phyloP scores from a whole-genome alignment of 176 grass and related monocot species.

The Triticum turgidum region DNA sequence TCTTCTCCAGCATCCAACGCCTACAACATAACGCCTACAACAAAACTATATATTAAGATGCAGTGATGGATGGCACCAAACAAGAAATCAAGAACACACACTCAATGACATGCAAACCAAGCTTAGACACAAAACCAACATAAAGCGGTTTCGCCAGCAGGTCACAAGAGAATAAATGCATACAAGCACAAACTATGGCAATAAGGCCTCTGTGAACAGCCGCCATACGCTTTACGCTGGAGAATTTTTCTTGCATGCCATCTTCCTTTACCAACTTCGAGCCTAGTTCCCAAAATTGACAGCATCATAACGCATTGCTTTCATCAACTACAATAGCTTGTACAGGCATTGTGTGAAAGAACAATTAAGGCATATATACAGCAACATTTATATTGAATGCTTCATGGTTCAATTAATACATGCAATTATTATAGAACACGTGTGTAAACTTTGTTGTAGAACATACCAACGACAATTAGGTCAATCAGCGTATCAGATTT shows the following conservation, averaged over 20 bases:
- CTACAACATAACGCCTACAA: constrained; percentile 18
- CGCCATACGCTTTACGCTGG: background rate
- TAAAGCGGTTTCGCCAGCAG: background rate
- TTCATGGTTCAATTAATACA: background rate
- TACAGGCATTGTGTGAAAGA: background rate
- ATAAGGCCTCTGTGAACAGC: constrained; percentile 8
- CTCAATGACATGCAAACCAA: background rate
- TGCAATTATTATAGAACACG: background rate
- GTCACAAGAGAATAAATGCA: background rate
- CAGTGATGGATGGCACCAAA: constrained; percentile 17
- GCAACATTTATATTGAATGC: background rate
- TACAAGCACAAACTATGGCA: background rate
- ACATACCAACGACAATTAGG: background rate
- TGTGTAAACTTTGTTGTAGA: background rate
- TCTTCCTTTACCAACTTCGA: background rate
- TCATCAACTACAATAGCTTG: background rate
- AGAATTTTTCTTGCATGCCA: background rate
- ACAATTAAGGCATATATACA: background rate
- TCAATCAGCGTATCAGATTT: background rate
- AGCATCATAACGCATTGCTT: background rate
- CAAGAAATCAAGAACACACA: background rate
- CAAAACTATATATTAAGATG: constrained; percentile 21
- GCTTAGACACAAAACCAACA: background rate
- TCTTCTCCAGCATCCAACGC: constrained; percentile 62
- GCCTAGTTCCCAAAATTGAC: background rate